These are phyloP conservation scores for Aspergillus panamensis DNA, from an alignment of 495 filamentous ascomycete genomes.

Conservation along the genomic window DNA sequence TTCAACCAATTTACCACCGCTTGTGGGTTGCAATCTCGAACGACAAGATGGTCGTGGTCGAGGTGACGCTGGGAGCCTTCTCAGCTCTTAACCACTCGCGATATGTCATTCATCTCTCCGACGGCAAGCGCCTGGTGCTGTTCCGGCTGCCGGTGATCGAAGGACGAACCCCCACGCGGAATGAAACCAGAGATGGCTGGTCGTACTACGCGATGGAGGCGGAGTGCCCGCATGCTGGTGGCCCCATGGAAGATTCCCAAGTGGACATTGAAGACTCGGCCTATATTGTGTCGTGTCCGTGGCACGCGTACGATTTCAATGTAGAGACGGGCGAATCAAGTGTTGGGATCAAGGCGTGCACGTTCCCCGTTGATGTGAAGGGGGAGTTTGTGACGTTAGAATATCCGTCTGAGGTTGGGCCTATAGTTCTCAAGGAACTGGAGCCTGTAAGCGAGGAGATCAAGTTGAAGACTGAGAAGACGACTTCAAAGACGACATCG, in stretches of 20 bases:
- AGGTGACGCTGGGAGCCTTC: constrained; percentile 6
- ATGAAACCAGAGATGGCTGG: constrained; percentile 43
- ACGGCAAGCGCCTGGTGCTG: constrained; percentile 49
- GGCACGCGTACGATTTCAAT: constrained; percentile 57
- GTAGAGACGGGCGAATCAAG: constrained; percentile 55
- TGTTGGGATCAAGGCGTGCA: constrained; percentile 51
- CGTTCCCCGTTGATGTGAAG: constrained; percentile 44
- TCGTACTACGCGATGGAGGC: constrained; percentile 54
- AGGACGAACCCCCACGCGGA: constrained; percentile 17
- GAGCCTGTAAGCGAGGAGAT: constrained; percentile 51
- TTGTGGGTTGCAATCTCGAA: not conserved
- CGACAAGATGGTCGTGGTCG: constrained; percentile 1
- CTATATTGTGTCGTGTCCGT: constrained; percentile 52
- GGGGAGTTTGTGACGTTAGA: constrained; percentile 35
- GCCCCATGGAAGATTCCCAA: constrained; percentile 48
- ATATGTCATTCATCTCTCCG: constrained; percentile 47
- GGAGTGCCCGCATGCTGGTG: constrained; percentile 51
- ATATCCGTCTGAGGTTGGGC: constrained; percentile 25
- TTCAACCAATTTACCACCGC: not conserved
- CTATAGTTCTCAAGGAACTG: constrained; percentile 30
- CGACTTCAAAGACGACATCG: no score
- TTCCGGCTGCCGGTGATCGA: constrained; percentile 49
- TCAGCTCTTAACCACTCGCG: constrained; percentile 39
- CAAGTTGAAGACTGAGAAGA: constrained; percentile 40
- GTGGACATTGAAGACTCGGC: constrained; percentile 54